Evolutionary conservation across 1,139 yeast species (phyloP).

Genomic region (Nakaseomyces kungkrabaensis): DNA sequence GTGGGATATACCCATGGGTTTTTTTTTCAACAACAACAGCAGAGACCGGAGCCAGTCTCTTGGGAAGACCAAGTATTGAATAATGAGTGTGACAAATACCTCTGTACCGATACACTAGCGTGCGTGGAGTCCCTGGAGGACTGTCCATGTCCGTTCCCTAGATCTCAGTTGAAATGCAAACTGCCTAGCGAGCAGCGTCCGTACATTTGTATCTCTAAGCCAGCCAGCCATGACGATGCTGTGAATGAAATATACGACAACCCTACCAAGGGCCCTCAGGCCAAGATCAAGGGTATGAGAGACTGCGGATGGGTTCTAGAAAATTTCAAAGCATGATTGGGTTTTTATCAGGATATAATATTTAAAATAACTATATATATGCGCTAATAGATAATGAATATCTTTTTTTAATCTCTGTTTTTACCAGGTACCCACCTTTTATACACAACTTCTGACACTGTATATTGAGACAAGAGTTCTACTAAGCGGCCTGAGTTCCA

Average conservation of each 20-base stretch:
- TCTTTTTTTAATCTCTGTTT: conserved; percentile 49
- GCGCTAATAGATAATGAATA: background rate
- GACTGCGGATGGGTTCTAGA: conserved; percentile 67
- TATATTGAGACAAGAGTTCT: conserved; percentile 33
- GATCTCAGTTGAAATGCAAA: conserved; percentile 71
- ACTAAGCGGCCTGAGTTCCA: conserved; percentile 22
- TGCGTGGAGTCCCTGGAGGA: conserved; percentile 63
- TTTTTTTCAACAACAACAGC: conserved; percentile 31
- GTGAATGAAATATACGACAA: conserved; percentile 39
- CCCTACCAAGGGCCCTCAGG: conserved; percentile 42
- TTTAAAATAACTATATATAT: background rate
- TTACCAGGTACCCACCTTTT: conserved; percentile 78
- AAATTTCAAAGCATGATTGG: background rate
- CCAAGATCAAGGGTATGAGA: conserved; percentile 44
- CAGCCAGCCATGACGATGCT: conserved; percentile 39
- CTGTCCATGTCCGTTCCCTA: conserved; percentile 88
- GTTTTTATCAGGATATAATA: background rate
- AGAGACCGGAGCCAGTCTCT: conserved; percentile 28
- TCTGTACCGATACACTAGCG: conserved; percentile 72
- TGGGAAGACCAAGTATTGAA: conserved; percentile 34
- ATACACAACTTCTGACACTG: conserved; percentile 55
- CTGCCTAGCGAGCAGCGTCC: conserved; percentile 42
- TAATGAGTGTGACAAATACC: conserved; percentile 50
- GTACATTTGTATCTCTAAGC: conserved; percentile 71
- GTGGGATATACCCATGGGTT: background rate